These are phyloP conservation scores for Fusarium sp. DNA, from an alignment of 2,329 filamentous ascomycete species.

Conservation along the genomic window DNA sequence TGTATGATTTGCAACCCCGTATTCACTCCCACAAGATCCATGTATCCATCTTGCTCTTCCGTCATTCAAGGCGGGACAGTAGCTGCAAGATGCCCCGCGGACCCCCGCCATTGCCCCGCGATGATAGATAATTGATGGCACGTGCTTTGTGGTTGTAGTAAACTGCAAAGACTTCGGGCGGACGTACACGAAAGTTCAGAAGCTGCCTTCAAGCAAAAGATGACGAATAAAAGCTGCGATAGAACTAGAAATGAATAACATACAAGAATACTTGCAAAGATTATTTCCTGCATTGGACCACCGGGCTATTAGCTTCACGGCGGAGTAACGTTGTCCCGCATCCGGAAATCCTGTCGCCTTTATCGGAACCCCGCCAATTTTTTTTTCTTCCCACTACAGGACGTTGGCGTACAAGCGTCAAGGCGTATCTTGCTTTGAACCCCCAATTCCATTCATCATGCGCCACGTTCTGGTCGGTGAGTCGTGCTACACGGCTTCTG, in stretches of 20 bases:
- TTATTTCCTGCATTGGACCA: background rate
- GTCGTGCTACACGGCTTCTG: conserved; percentile 63
- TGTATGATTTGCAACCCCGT: background rate
- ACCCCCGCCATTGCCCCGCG: conserved; percentile 7
- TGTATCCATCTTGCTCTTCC: background rate
- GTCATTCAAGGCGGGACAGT: background rate
- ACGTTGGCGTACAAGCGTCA: conserved; percentile 38
- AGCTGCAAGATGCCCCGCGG: background rate
- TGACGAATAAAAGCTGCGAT: background rate
- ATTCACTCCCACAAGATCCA: background rate
- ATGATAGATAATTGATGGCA: background rate
- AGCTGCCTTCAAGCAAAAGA: background rate
- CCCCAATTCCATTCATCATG: conserved; percentile 47
- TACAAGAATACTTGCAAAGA: background rate
- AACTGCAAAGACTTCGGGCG: background rate
- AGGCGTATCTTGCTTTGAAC: conserved; percentile 46
- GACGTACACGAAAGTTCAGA: background rate
- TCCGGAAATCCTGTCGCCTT: conserved; percentile 27
- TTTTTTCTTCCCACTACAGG: conserved; percentile 40
- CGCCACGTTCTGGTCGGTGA: conserved; percentile 55
- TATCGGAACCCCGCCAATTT: conserved; percentile 40
- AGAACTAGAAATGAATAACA: background rate
- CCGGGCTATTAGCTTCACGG: background rate
- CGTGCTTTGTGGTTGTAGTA: background rate
- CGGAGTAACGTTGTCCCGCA: conserved; percentile 42